Percentiles rank a stretch among this genome's conserved stretches.
phyloP scores from a whole-genome alignment of 2,329 filamentous ascomycete species.

The Apiospora sp. region DNA sequence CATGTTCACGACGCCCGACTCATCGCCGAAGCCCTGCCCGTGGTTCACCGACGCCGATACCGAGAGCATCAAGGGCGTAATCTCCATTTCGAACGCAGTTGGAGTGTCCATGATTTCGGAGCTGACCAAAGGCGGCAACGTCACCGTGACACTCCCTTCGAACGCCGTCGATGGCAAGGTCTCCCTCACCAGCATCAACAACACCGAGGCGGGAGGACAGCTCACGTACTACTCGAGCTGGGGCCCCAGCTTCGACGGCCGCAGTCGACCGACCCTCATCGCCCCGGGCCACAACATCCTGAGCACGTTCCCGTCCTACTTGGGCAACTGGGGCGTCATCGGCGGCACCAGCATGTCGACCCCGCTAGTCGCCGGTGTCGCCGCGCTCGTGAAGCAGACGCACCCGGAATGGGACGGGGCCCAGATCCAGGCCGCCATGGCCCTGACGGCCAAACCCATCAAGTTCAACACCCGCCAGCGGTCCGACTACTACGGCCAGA shows the following conservation, averaged over 20 bases:
- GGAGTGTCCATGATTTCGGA: neutral
- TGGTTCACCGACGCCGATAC: neutral
- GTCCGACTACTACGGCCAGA: neutral
- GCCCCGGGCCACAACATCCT: constrained; percentile 19
- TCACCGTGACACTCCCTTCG: neutral
- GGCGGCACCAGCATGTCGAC: constrained; percentile 22
- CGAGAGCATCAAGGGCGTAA: neutral
- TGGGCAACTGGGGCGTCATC: constrained; percentile 13
- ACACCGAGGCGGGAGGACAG: constrained; percentile 3
- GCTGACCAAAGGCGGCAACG: neutral
- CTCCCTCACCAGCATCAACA: neutral
- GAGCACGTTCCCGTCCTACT: neutral
- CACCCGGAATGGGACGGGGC: neutral
- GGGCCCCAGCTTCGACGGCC: constrained; percentile 15
- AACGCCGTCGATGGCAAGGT: neutral
- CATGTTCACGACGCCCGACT: neutral
- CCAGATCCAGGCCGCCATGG: constrained; percentile 14
- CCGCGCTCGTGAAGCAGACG: neutral
- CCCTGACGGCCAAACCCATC: neutral
- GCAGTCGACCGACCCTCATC: neutral
- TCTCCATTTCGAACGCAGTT: too few species aligned
- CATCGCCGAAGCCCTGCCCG: neutral
- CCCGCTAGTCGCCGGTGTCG: neutral
- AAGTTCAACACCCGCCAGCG: neutral
- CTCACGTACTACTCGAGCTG: constrained; percentile 12